Conservation (phyloP, 257 asterid genomes). For the Orobanche coerulescens region DNA sequence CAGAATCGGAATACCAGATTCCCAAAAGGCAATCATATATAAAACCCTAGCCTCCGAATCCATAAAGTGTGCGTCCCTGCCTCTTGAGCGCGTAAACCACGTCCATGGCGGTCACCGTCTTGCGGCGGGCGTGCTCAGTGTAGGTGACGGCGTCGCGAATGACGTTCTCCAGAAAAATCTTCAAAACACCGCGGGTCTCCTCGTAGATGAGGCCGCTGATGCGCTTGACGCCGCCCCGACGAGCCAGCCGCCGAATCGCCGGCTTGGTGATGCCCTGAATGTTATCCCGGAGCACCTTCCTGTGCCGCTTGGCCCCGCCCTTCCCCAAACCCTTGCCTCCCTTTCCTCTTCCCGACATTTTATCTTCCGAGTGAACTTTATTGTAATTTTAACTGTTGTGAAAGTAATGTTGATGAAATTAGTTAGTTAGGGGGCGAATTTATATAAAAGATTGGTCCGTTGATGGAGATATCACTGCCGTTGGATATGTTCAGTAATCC, state of each 20-base stretch:
- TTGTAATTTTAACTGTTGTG: background rate
- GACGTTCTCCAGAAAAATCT: slow-evolving; percentile 45
- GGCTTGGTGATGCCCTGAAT: slow-evolving; percentile 57
- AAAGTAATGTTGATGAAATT: background rate
- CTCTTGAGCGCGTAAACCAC: slow-evolving; percentile 51
- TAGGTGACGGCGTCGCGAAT: slow-evolving; percentile 50
- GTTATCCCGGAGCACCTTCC: slow-evolving; percentile 48
- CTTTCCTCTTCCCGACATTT: slow-evolving; percentile 52
- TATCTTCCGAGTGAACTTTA: background rate
- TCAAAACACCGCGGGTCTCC: slow-evolving; percentile 50
- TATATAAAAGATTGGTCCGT: slow-evolving; percentile 1
- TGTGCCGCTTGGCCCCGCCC: slow-evolving; percentile 54
- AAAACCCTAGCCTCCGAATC: slow-evolving; percentile 36
- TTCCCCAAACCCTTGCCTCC: slow-evolving; percentile 57
- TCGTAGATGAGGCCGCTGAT: slow-evolving; percentile 47
- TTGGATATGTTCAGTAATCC: slow-evolving; percentile 19
- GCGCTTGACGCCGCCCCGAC: slow-evolving; percentile 51
- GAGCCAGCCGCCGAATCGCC: slow-evolving; percentile 53
- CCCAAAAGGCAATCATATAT: too few species aligned
- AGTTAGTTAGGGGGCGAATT: slow-evolving; percentile 1
- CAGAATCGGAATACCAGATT: too few species aligned
- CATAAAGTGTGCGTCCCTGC: slow-evolving; percentile 51
- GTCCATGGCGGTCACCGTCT: slow-evolving; percentile 56
- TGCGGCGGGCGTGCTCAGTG: slow-evolving; percentile 51
- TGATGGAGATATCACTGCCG: slow-evolving; percentile 18